Percentiles rank a stretch among this genome's conserved stretches.
These are phyloP conservation scores for Nectriaceae sp. DNA, from an alignment of 2,329 filamentous ascomycete species.

Conservation along the genomic window DNA sequence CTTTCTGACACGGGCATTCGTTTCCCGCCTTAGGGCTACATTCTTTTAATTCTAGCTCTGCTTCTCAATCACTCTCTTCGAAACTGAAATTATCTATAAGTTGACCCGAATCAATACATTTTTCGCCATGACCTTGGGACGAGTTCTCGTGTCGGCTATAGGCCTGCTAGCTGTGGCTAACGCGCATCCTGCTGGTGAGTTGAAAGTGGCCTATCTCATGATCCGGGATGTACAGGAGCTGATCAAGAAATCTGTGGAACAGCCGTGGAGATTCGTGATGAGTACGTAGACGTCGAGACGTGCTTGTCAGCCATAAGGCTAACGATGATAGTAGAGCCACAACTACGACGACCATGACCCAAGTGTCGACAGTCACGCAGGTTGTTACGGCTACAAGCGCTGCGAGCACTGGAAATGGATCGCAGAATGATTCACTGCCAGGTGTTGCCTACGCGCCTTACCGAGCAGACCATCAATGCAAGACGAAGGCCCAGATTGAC, in stretches of 20 bases:
- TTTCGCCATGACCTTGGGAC: slow-evolving; percentile 21
- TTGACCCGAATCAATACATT: background rate
- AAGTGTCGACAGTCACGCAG: slow-evolving; percentile 20
- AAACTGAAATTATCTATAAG: background rate
- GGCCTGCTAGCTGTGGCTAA: slow-evolving; percentile 20
- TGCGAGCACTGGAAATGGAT: slow-evolving; percentile 4
- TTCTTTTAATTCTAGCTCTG: background rate
- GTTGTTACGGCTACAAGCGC: slow-evolving; percentile 8
- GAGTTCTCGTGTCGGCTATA: slow-evolving; percentile 25
- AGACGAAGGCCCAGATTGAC: slow-evolving; percentile 62
- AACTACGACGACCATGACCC: slow-evolving; percentile 17
- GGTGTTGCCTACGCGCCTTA: slow-evolving; percentile 54
- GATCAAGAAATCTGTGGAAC: too few relatives aligned
- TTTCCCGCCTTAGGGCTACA: background rate
- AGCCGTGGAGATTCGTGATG: too few relatives aligned
- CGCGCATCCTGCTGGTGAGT: slow-evolving; percentile 25
- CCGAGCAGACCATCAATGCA: slow-evolving; percentile 61
- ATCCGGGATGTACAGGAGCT: too few relatives aligned
- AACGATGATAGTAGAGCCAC: background rate
- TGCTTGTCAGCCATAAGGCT: background rate
- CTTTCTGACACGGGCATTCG: slow-evolving; percentile 13
- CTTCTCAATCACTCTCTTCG: background rate
- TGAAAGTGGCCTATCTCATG: slow-evolving; percentile 6
- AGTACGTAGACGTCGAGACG: slow-evolving; percentile 10
- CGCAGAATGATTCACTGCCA: slow-evolving; percentile 27